Conservation (phyloP, 2,329 filamentous ascomycete genomes). For the Geosmithia flava region DNA sequence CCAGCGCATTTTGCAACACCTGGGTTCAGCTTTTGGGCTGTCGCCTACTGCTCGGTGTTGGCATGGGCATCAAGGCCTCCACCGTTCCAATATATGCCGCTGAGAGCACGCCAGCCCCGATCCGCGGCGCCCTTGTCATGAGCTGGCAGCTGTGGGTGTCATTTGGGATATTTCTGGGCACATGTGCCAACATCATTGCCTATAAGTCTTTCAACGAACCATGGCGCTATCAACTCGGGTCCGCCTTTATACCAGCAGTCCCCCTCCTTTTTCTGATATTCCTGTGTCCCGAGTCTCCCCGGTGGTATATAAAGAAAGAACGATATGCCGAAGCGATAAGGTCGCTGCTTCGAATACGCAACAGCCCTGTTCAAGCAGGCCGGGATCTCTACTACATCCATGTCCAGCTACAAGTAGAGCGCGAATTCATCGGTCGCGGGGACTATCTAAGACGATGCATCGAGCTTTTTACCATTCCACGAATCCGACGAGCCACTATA, state of each 20-base stretch:
- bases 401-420: slow-evolving; percentile 19
- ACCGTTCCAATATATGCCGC: slow-evolving; percentile 67
- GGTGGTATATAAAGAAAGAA: slow-evolving; percentile 54
- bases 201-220: slow-evolving; percentile 12
- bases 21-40: slow-evolving; percentile 62
- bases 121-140: slow-evolving; percentile 70
- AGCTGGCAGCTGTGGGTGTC: slow-evolving; percentile 63
- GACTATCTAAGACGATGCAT: slow-evolving; percentile 23
- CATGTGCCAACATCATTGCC: slow-evolving; percentile 18
- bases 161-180: slow-evolving; percentile 48
- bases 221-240: slow-evolving; percentile 2
- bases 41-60: slow-evolving; percentile 63
- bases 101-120: slow-evolving; percentile 56
- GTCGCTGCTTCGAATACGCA: slow-evolving; percentile 43
- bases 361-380: slow-evolving; percentile 45
- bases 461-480: slow-evolving; percentile 34
- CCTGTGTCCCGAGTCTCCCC: slow-evolving; percentile 52
- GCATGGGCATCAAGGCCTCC: slow-evolving; percentile 64
- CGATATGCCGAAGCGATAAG: slow-evolving; percentile 39
- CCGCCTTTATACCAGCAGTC: slow-evolving; percentile 52
- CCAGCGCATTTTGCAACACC: slow-evolving; percentile 54
- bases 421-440: slow-evolving; percentile 17
- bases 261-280: slow-evolving; percentile 44
- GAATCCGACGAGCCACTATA: slow-evolving; percentile 28
- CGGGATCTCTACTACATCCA: slow-evolving; percentile 52